A percentile compares a stretch with the other conserved stretches of the same genome.
These are phyloP conservation scores for Salvia splendens DNA, from an alignment of 257 asterid genomes.

Conservation along the genomic window DNA sequence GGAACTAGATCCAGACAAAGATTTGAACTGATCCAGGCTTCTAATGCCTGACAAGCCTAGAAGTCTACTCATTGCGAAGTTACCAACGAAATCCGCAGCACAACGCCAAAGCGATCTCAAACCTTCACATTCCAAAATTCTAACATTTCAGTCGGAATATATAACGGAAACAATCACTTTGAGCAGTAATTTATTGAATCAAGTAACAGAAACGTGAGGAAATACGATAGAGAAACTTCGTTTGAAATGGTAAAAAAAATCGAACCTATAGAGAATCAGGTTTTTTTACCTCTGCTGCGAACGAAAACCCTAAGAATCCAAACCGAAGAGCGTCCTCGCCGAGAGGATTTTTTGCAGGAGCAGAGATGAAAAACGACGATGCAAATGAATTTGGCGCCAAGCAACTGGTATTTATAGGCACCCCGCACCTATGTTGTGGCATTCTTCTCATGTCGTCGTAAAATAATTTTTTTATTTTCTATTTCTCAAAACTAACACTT, in stretches of 20 bases:
- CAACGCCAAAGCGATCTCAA: constrained; percentile 21
- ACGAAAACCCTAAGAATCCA: constrained; percentile 27
- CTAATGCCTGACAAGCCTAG: constrained; percentile 70
- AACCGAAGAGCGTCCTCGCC: constrained; percentile 13
- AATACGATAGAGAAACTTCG: constrained; percentile 19
- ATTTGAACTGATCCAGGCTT: constrained; percentile 61
- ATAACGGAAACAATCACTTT: background rate
- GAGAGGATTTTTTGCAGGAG: constrained; percentile 27
- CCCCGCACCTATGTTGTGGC: background rate
- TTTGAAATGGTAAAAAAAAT: constrained; percentile 17
- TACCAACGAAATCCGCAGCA: constrained; percentile 34
- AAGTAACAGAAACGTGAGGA: constrained; percentile 20
- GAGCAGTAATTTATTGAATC: constrained; percentile 20
- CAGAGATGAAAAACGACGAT: constrained; percentile 20
- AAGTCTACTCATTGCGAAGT: constrained; percentile 60
- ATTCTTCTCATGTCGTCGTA: background rate
- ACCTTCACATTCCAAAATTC: constrained; percentile 16
- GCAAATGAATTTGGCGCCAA: constrained; percentile 48
- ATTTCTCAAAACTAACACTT: background rate
- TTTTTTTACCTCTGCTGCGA: constrained; percentile 22
- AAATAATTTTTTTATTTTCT: background rate
- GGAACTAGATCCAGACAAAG: constrained; percentile 44
- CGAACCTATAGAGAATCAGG: constrained; percentile 4
- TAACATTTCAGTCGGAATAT: constrained; percentile 6
- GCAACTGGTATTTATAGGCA: constrained; percentile 37